These are phyloP conservation scores for Gossypium schwendimanii DNA, from an alignment of 441 rosid genomes.

Conservation along the genomic window DNA sequence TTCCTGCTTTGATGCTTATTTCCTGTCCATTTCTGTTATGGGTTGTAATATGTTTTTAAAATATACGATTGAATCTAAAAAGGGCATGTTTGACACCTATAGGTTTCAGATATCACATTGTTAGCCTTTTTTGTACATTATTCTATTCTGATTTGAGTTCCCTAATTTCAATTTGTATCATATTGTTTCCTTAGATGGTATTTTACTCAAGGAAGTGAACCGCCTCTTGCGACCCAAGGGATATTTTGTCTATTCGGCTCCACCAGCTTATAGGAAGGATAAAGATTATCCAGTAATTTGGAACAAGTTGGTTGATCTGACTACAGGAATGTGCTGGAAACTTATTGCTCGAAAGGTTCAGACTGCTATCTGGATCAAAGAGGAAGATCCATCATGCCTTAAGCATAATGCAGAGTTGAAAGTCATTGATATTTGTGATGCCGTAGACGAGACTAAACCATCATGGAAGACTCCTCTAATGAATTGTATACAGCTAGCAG, in stretches of 20 bases:
- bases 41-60: background rate
- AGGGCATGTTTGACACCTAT: background rate
- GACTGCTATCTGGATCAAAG: conserved; percentile 86
- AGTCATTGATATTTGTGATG: conserved; percentile 51
- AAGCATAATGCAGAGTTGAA: conserved; percentile 48
- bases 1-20: background rate
- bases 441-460: conserved; percentile 44
- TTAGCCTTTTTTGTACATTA: background rate
- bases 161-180: background rate
- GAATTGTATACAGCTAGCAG: conserved; percentile 50
- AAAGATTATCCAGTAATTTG: conserved; percentile 76
- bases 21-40: background rate
- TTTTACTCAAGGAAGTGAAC: conserved; percentile 80
- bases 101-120: background rate
- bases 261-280: conserved; percentile 76
- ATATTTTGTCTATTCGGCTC: conserved; percentile 86
- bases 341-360: conserved; percentile 75
- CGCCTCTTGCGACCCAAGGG: conserved; percentile 77
- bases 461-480: conserved; percentile 67
- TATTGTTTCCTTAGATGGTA: conserved; percentile 56
- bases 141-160: background rate
- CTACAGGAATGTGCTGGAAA: conserved; percentile 89
- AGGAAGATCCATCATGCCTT: conserved; percentile 55
- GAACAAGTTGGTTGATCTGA: conserved; percentile 65
- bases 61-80: background rate